Evolutionary conservation across 805 yeast genomes (phyloP).

Genomic region (Wickerhamiella vanderwaltii): DNA sequence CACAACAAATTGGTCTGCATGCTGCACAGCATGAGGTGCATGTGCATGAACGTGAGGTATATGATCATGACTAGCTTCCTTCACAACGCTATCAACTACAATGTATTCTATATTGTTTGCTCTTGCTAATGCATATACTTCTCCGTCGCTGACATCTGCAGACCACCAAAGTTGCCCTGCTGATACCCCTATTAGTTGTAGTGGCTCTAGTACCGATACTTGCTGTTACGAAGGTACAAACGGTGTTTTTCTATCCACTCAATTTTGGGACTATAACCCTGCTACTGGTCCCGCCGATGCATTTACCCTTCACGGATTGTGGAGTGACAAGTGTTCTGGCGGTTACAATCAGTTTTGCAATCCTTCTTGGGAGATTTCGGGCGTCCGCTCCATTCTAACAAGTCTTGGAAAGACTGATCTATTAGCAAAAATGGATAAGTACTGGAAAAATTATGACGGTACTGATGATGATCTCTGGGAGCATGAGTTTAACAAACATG

Average conservation of each 20-base stretch:
- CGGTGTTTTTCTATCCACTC: constrained; percentile 72
- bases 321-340: constrained; percentile 87
- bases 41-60: too few species aligned
- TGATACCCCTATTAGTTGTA: constrained; percentile 27
- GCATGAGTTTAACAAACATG: constrained; percentile 91
- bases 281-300: constrained; percentile 56
- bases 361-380: constrained; percentile 39
- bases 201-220: constrained; percentile 35
- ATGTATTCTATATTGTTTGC: too few species aligned
- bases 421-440: constrained; percentile 40
- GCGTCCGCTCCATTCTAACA: constrained; percentile 37
- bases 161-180: constrained; percentile 26
- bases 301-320: constrained; percentile 74
- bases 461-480: constrained; percentile 64
- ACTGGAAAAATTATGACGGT: constrained; percentile 69
- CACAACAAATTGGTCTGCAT: too few species aligned
- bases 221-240: constrained; percentile 86
- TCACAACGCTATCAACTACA: too few species aligned
- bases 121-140: constrained; percentile 13
- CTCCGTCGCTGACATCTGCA: constrained; percentile 18
- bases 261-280: constrained; percentile 84
- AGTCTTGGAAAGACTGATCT: constrained; percentile 37
- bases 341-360: constrained; percentile 71
- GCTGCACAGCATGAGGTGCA: too few species aligned
- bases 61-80: too few species aligned